Conservation (phyloP, 164 flowering plant genomes). For the Macadamia integrifolia region DNA sequence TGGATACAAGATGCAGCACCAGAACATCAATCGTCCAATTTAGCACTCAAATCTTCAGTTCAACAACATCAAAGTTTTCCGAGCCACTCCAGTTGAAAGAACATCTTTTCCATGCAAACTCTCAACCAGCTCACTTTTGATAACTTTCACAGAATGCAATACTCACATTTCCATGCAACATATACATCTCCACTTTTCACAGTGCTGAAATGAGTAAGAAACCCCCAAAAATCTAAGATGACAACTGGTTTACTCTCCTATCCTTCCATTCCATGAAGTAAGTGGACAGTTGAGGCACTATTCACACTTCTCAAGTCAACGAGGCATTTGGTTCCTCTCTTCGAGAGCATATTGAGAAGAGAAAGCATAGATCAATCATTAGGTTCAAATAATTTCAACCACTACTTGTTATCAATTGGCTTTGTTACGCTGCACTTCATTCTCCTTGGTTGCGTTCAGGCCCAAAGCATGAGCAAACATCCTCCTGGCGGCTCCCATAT, state of each 20-base stretch:
- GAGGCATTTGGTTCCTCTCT: not conserved
- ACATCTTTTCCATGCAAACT: not conserved
- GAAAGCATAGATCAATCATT: not conserved
- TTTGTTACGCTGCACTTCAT: constrained; percentile 22
- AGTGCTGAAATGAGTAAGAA: not conserved
- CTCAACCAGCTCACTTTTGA: not conserved
- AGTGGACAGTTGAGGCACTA: not conserved
- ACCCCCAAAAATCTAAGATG: not conserved
- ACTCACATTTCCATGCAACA: not conserved
- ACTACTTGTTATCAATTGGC: constrained; percentile 6
- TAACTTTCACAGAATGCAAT: not conserved
- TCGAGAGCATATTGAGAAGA: not conserved
- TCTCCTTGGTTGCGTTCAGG: constrained; percentile 28
- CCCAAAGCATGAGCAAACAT: constrained; percentile 87
- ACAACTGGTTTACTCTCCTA: not conserved
- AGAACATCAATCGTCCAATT: no score
- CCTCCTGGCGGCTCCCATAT: constrained; percentile 82
- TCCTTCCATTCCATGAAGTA: not conserved
- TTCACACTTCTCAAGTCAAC: not conserved
- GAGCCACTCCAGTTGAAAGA: not conserved
- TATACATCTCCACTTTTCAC: not conserved
- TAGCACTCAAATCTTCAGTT: not conserved
- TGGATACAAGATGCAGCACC: no score
- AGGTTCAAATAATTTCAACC: constrained; percentile 1
- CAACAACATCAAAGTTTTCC: not conserved